Evolutionary conservation across 2,329 filamentous ascomycete species (phyloP), one percentile per base, ranked within the genome.

Genomic region (Dactylellina leptospora): DNA sequence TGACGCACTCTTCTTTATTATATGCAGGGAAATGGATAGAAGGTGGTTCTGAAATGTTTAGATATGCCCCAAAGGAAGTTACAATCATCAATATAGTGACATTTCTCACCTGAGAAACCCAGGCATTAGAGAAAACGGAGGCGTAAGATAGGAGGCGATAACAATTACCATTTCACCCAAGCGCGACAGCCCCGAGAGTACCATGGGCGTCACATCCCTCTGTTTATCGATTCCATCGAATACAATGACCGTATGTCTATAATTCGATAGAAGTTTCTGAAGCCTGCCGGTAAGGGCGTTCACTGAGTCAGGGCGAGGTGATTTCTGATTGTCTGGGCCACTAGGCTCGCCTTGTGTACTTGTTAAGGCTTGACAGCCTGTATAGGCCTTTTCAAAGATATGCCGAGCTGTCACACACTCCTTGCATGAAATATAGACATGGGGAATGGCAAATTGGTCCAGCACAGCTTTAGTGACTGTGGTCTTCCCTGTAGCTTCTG

Each of bases 211-310:
- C 4, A 90, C 87, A 77, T 97, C 93, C 77, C 89, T 85, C 79
- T 96, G 90, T 74, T 85, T 86, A 79, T 97, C 93, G 64, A 97
- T 88, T 9, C 87, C 91, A 81, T 97, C 95, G 74, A 97, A 85
- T 9, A 97, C 90, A 66, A 97, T 56, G 48, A 58, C 36, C 13
- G 51, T 23, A 28, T 53, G 63, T 38, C 51, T 23, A 16, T 22
- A 23, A 16, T 83, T 82, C 54, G 83, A 81, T 47, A 93, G 80
- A 80, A 91, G 82, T 77, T 83, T 85, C 72, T 84, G 85, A 64
- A 97, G 82, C 76, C 93, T 87, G 23, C 91, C 90, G 0, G 85
- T 84, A 74, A 97, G 82, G 56, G 90, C 86, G 64, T 91, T 90
- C 56, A 96, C 50, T 13, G 66, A 71, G 40, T 71, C 66, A n/a